Base-by-base conservation (phyloP, 2,329 filamentous ascomycete species). In the Madurella mycetomatis region DNA sequence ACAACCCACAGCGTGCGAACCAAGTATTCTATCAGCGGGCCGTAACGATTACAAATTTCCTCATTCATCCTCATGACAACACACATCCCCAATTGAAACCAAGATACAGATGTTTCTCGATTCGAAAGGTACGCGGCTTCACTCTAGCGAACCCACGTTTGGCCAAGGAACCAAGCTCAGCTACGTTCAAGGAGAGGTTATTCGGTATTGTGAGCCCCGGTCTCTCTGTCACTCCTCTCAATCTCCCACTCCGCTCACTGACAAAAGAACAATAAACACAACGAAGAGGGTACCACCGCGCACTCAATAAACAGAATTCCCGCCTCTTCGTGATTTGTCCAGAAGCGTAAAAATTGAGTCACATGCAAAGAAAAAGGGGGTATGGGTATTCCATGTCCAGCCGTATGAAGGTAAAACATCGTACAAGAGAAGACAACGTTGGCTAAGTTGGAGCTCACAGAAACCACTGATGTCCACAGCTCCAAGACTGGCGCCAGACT, bases 301-400 rank as follows among this genome's bases (percentile, higher is more conserved):
- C 31, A 49, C 17, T 51, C 31, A 40, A 48, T 37, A 45, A 12
- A 40, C 30, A 46, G 25, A 53, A 42, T 46, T 47, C 9, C 37
- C 34, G 34, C 45, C 30, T 49, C 43, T 34, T 41, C 55, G 40
- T 31, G 5, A 32, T 60, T 54, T 50, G 51, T 54, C 54, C 54
- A 59, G 57, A 57, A 59, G 47, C 40, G 39, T 53, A 25, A 46
- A 42, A 32, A 40, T 17, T n/a, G 34, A 41, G 37, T 42, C 34
- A 47, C 46, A 54, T 37, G 7, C 40, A 39, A 47, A 57, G 34
- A 16, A 59, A 53, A 48, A 52, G 30, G 25, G 25, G 25, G 25
- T 25, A 49, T 18, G 58, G 60, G 57, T 61, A 62, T 62, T 62
- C 55, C 59, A 55, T 59, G 54, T 53, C 55, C 45, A 49, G 49